These are phyloP conservation scores for Fusarium brachygibbosum DNA, from an alignment of 2,329 filamentous ascomycete species.

Conservation along the genomic window DNA sequence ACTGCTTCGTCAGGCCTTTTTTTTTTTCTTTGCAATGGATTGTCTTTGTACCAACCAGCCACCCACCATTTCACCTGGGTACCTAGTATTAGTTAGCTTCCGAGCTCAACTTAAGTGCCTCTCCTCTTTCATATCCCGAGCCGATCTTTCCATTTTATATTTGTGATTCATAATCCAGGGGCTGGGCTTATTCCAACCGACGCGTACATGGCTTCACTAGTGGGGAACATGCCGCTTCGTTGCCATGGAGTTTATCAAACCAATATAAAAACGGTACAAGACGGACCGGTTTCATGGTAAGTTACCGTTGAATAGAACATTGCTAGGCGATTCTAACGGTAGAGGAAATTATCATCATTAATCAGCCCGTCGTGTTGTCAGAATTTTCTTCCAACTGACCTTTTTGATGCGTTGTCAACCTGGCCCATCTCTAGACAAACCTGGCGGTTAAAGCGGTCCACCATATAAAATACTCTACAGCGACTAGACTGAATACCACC, in stretches of 20 bases:
- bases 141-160: conserved; percentile 20
- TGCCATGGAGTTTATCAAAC: conserved; percentile 16
- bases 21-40: conserved; percentile 12
- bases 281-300: conserved; percentile 24
- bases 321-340: conserved; percentile 14
- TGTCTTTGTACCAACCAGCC: conserved; percentile 20
- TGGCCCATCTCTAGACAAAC: conserved; percentile 7
- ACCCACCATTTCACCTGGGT: conserved; percentile 13
- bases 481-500: background rate
- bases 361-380: background rate
- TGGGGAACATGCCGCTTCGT: conserved; percentile 21
- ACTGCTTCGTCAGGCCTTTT: conserved; percentile 8
- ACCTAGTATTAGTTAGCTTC: conserved; percentile 13
- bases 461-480: conserved; percentile 14
- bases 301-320: conserved; percentile 13
- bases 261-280: conserved; percentile 17
- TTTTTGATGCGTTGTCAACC: conserved; percentile 24
- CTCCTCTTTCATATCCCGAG: conserved; percentile 17
- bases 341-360: background rate
- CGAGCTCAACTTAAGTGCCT: conserved; percentile 24
- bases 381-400: background rate
- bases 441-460: conserved; percentile 32
- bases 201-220: conserved; percentile 20
- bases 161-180: conserved; percentile 31
- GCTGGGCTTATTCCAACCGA: conserved; percentile 23